phyloP scores from a whole-genome alignment of 441 rosid species.

The Brassica hybrid region DNA sequence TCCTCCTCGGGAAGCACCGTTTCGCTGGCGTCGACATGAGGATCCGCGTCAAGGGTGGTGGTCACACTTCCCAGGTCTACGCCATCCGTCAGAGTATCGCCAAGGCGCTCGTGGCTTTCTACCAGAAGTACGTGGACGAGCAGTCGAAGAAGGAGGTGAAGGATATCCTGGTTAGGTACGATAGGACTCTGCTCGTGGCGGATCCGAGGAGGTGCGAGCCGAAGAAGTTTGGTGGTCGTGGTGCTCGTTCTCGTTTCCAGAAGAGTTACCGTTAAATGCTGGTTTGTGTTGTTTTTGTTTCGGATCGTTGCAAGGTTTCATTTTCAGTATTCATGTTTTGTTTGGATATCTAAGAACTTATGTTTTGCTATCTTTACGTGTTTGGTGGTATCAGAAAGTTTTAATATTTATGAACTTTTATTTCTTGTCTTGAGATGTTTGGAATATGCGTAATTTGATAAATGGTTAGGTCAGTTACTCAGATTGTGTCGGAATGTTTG shows the following conservation, averaged over 20 bases:
- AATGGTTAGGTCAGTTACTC: neutral
- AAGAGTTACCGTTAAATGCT: constrained; percentile 68
- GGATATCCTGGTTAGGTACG: constrained; percentile 66
- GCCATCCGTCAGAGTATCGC: constrained; percentile 84
- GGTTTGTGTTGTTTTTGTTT: constrained; percentile 20
- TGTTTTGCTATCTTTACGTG: constrained; percentile 14
- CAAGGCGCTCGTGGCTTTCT: constrained; percentile 70
- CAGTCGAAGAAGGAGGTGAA: constrained; percentile 78
- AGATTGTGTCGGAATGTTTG: no score
- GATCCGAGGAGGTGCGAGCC: constrained; percentile 85
- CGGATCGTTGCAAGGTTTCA: constrained; percentile 13
- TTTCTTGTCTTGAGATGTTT: constrained; percentile 1
- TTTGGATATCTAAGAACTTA: constrained; percentile 24
- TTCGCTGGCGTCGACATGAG: constrained; percentile 75
- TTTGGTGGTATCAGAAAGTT: constrained; percentile 29
- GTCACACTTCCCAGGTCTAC: constrained; percentile 78
- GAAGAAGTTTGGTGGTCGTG: constrained; percentile 80
- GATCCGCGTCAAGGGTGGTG: constrained; percentile 76
- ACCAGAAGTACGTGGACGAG: constrained; percentile 78
- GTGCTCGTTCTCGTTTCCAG: constrained; percentile 84
- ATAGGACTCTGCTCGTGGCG: constrained; percentile 73
- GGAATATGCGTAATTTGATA: neutral
- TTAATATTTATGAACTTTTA: neutral
- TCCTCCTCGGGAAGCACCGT: constrained; percentile 65
- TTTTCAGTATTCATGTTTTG: constrained; percentile 23